phyloP scores from a whole-genome alignment of 768 basidiomycete genomes.

The Goffeauzyma gilvescens region DNA sequence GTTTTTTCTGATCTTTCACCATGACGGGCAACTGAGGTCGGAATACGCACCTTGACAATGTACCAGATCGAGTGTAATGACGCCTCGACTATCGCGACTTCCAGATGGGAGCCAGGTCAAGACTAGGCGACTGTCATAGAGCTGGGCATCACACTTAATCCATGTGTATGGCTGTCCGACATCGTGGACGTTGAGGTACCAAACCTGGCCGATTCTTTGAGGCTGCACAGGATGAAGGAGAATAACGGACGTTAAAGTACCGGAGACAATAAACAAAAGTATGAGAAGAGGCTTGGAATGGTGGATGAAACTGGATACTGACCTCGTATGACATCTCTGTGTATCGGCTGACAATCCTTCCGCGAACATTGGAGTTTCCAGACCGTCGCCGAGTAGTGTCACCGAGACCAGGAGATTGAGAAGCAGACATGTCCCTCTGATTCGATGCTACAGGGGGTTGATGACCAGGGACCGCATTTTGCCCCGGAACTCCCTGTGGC shows the following conservation, averaged over 20 bases:
- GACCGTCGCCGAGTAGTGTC: no score
- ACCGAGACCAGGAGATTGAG: no score
- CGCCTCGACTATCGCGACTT: conserved; percentile 61
- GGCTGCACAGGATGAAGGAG: conserved; percentile 40
- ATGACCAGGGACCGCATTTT: not conserved
- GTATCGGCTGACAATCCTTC: conserved; percentile 5
- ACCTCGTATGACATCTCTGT: conserved; percentile 8
- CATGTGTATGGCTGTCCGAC: conserved; percentile 57
- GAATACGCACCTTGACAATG: conserved; percentile 41
- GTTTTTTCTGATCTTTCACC: not conserved
- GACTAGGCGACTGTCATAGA: conserved; percentile 50
- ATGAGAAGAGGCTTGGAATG: not conserved
- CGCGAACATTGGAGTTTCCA: not conserved
- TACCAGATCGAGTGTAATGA: conserved; percentile 66
- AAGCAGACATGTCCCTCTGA: no score
- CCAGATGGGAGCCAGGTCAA: conserved; percentile 76
- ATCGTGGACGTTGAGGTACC: conserved; percentile 85
- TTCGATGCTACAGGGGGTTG: not conserved
- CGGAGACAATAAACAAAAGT: no score
- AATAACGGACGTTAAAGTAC: not conserved
- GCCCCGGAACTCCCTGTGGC: not conserved
- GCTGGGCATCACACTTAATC: conserved; percentile 63
- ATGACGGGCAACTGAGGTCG: not conserved
- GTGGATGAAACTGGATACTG: not conserved
- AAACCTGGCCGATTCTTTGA: conserved; percentile 61